phyloP scores from a whole-genome alignment of 2,329 filamentous ascomycete genomes.

The Lachnellula occidentalis region DNA sequence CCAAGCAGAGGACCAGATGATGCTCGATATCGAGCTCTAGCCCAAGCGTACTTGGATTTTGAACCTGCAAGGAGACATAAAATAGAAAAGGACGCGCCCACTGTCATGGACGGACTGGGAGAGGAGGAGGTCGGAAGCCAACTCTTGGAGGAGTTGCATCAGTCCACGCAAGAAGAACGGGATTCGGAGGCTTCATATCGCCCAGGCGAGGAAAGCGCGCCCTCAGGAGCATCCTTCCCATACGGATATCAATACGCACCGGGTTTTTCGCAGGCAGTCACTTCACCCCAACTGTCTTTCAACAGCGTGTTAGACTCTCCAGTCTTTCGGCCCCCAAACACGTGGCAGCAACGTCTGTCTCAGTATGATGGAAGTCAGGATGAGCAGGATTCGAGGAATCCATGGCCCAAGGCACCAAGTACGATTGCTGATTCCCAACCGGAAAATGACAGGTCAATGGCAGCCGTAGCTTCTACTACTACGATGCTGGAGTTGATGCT shows the following conservation, averaged over 20 bases:
- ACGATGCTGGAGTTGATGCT: slow-evolving; percentile 46
- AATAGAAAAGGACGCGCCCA: slow-evolving; percentile 30
- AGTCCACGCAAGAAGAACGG: slow-evolving; percentile 17
- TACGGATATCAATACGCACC: not conserved
- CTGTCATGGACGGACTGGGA: slow-evolving; percentile 31
- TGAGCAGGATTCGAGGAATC: not conserved
- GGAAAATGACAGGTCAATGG: slow-evolving; percentile 30
- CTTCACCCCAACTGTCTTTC: slow-evolving; percentile 26
- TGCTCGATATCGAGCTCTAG: slow-evolving; percentile 28
- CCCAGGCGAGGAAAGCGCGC: slow-evolving; percentile 9
- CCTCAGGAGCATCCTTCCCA: not conserved
- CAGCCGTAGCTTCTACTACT: slow-evolving; percentile 42
- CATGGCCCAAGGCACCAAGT: slow-evolving; percentile 41
- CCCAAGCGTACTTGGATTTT: slow-evolving; percentile 29
- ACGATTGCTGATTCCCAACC: slow-evolving; percentile 52
- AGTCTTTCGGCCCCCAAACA: slow-evolving; percentile 14
- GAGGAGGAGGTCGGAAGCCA: slow-evolving; percentile 36
- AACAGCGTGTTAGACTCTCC: slow-evolving; percentile 26
- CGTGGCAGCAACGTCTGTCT: not conserved
- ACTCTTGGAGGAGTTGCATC: slow-evolving; percentile 12
- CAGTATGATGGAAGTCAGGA: not conserved
- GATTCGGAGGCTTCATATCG: slow-evolving; percentile 24
- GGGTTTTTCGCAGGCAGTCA: not conserved
- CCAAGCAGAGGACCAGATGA: slow-evolving; percentile 30
- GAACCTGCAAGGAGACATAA: slow-evolving; percentile 25